These are phyloP conservation scores for Paxillus ammoniavirescens DNA, from an alignment of 768 basidiomycete species.

Conservation along the genomic window DNA sequence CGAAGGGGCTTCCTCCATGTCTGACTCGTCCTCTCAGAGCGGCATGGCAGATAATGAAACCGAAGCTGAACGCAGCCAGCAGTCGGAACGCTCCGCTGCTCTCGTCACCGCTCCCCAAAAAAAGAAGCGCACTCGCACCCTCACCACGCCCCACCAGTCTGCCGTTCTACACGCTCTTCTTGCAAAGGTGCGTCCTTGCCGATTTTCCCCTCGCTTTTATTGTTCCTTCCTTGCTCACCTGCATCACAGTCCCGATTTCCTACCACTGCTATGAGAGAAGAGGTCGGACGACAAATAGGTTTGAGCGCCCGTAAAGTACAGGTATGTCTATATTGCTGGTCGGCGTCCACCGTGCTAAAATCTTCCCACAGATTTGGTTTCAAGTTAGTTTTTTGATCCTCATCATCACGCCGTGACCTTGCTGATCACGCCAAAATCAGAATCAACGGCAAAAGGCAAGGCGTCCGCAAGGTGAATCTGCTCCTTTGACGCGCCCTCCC, in stretches of 20 bases:
- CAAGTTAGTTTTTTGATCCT: conserved; percentile 47
- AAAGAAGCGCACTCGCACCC: conserved; percentile 77
- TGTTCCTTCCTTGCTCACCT: background rate
- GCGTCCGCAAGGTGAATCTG: conserved; percentile 63
- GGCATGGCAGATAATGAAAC: conserved; percentile 61
- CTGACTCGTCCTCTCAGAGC: conserved; percentile 49
- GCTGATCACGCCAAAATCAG: conserved; percentile 37
- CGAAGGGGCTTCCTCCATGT: conserved; percentile 26
- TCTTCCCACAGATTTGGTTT: conserved; percentile 73
- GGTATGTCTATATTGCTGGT: conserved; percentile 44
- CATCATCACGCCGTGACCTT: background rate
- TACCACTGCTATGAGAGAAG: conserved; percentile 83
- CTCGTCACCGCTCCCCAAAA: conserved; percentile 38
- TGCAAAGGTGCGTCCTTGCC: conserved; percentile 61
- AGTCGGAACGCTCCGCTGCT: conserved; percentile 34
- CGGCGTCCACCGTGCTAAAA: conserved; percentile 7
- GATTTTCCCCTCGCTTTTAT: background rate
- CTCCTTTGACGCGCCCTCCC: conserved; percentile 50
- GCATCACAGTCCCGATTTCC: conserved; percentile 76
- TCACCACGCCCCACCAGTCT: conserved; percentile 87
- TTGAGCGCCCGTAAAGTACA: conserved; percentile 89
- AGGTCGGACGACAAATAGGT: conserved; percentile 85
- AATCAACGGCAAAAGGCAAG: conserved; percentile 88
- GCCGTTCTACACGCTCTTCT: conserved; percentile 84
- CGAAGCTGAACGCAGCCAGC: conserved; percentile 43